These are phyloP conservation scores for Scheffersomyces amazonensis DNA, from an alignment of 805 yeast genomes.

Conservation along the genomic window DNA sequence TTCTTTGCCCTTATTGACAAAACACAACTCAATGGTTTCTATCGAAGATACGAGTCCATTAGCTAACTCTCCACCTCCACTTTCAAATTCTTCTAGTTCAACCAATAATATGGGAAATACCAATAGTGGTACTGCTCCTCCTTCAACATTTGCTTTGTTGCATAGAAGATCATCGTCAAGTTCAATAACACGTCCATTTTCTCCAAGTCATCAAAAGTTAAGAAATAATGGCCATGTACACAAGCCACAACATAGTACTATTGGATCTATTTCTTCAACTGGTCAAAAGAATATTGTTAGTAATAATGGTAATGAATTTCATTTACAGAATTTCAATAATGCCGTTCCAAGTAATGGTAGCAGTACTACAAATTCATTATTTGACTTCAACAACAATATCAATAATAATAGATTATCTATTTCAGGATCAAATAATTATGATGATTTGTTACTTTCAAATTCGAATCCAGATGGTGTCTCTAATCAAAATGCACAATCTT, in stretches of 20 bases:
- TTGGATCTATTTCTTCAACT: background rate
- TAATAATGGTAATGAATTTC: background rate
- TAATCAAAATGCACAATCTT: no score
- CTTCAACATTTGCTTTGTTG: no score
- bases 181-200: slow-evolving; percentile 5
- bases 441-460: no score
- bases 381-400: background rate
- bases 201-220: slow-evolving; percentile 12
- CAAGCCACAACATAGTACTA: slow-evolving; percentile 12
- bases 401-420: background rate
- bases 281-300: background rate
- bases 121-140: slow-evolving; percentile 1
- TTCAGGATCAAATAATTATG: no score
- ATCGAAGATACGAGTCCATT: slow-evolving; percentile 9
- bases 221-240: slow-evolving; percentile 17
- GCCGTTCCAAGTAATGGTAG: background rate
- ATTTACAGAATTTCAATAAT: background rate
- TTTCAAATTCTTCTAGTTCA: background rate
- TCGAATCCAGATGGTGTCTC: no score
- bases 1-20: slow-evolving; percentile 18
- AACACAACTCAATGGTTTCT: slow-evolving; percentile 20
- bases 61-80: background rate
- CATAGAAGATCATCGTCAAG: slow-evolving; percentile 8
- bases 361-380: background rate
- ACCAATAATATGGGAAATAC: background rate